Evolutionary conservation across 148 eudicot genomes (phyloP), one percentile per base, ranked within the genome.

Genomic region (Diospyros lotus): DNA sequence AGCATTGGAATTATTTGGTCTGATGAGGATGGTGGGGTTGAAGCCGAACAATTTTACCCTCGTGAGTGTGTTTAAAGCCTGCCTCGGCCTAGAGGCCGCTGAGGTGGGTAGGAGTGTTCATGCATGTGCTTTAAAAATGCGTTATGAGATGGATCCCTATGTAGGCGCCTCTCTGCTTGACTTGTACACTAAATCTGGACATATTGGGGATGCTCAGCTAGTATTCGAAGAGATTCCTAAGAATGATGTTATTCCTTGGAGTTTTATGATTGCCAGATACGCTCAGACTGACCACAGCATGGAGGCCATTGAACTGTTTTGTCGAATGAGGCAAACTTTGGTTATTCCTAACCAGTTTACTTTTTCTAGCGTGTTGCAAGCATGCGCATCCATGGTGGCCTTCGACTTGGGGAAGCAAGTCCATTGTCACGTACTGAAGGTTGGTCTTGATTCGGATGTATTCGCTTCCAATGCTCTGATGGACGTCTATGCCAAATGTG

Each of bases 401-500:
- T 75, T 91, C 66, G 69, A 78, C 38, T 77, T 88, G 75, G 97
- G 98, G 77, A 88, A 73, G 77, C 91, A 88, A 64, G 68, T 86
- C 17, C 98, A 94, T 61, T 62, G 86, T 72, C 82, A 84, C 77
- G 83, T 84, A 44, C 7, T 80, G 61, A 94, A 94, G 78, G 75
- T 80, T 74, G 95, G 98, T 73, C 88, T 94, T 74, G 83, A 71
- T 76, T 70, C 82, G 2, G 76, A 91, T 80, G 72, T 85, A 2
- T 91, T 82, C 81, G 95, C 90, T 12, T 85, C 84, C 48, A 94
- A 91, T 83, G 95, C 97, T 64, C 87, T 94, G 38, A 91, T 91
- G 77, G 97, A 89, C 73, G 93, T 88, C 68, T 94, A 94, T 82
- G 91, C 95, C 13, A 94, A 88, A 81, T 89, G 94, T 86, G 93